Evolutionary conservation across 257 asterid genomes (phyloP).

Genomic region (Datura wrightii): DNA sequence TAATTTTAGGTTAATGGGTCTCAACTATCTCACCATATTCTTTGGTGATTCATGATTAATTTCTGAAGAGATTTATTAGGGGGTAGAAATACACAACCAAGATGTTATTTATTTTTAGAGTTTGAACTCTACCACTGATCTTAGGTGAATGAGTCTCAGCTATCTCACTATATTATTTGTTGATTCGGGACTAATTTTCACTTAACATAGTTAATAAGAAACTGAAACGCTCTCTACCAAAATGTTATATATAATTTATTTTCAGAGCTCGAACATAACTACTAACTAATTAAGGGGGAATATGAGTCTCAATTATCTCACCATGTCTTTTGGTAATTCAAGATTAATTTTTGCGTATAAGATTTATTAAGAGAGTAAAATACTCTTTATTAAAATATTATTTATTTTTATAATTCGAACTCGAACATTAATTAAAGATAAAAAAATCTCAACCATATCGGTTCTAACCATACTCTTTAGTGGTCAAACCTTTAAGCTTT

Average conservation of each 20-base stretch:
- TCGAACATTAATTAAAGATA: no score
- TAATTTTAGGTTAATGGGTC: not conserved
- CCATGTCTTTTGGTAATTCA: no score
- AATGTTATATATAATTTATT: not conserved
- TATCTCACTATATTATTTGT: not conserved
- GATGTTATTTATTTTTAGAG: not conserved
- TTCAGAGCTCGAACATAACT: not conserved
- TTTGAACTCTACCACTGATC: no score
- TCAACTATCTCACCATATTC: not conserved
- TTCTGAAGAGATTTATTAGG: not conserved
- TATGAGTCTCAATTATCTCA: not conserved
- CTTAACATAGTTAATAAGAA: fast-evolving
- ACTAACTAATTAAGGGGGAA: not conserved
- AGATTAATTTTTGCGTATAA: no score
- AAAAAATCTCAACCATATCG: not conserved
- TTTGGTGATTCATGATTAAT: not conserved
- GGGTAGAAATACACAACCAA: not conserved
- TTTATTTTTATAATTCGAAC: no score
- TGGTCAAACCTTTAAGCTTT: not conserved
- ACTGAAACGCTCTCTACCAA: not conserved
- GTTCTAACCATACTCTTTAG: not conserved
- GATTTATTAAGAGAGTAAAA: no score
- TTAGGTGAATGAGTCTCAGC: not conserved
- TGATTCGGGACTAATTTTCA: not conserved
- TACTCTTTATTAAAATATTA: no score